Evolutionary conservation across 176 grass and related monocot species (phyloP), one percentile per base, ranked within the genome.

Genomic region (Zoysia japonica): DNA sequence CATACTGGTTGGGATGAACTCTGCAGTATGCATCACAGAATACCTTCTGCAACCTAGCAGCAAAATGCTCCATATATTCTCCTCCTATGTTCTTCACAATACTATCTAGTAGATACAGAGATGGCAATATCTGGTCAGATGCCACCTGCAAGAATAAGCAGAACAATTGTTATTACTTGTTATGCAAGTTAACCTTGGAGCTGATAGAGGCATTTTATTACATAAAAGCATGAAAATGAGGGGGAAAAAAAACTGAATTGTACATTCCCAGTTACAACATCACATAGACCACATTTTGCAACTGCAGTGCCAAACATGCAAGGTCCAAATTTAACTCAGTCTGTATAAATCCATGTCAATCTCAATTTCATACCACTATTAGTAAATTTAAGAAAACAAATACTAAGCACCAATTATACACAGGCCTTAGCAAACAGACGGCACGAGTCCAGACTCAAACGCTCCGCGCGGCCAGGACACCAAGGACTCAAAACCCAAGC

Each of bases 31-130:
- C 96, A 62, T 81, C 85, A 91, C 89, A 91, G 76, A 96, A 99
- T 49, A 96, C 84, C 80, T 84, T 94, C 47, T 91, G 90, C 75
- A 99, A 80, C 53, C 90, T 75, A 79, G 74, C 38, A 2, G 92
- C 89, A 90, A 99, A 96, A 80, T 90, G 80, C 28, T 78, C 72
- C 59, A 96, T 69, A 81, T 99, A 99, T 75, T 91, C 92, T 35
- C 61, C 60, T 13, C 90, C 90, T 85, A 99, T 99, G 61, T 99
- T 99, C 92, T 99, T 99, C 82, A 96, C 96, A 75, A 99, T 96
- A 79, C 96, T 99, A 83, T 99, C 96, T 70, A 99, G 82, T 68
- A 99, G 88, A 83, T 99, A 99, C 20, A 99, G 89, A 69, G 96
- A 93, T 43, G 96, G 90, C 45, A 99, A 86, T 88, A 91, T 99